Conservation (phyloP, 768 basidiomycete species). For the Mycena pura region DNA sequence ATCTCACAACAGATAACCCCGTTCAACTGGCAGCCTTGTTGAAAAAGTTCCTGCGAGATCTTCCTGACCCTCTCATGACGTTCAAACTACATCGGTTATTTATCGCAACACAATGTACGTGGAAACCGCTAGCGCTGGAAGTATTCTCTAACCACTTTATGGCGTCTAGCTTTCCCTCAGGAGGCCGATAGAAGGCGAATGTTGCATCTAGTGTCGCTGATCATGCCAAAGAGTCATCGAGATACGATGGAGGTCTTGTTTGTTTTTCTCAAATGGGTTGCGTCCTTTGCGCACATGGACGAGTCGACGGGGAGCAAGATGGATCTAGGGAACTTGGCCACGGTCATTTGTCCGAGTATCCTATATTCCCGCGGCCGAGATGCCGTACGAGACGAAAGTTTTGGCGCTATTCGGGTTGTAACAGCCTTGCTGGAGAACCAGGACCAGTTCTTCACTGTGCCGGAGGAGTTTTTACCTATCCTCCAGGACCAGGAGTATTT, state of each 20-base stretch:
- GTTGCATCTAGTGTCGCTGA: constrained; percentile 83
- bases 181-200: constrained; percentile 82
- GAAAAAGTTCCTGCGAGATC: constrained; percentile 95
- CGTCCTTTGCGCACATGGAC: constrained; percentile 97
- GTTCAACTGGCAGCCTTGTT: constrained; percentile 96
- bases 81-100: constrained; percentile 91
- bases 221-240: constrained; percentile 92
- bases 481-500: constrained; percentile 94
- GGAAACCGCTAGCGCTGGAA: background rate
- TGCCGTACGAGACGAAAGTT: constrained; percentile 91
- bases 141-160: constrained; percentile 9
- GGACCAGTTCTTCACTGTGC: constrained; percentile 96
- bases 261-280: constrained; percentile 99
- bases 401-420: constrained; percentile 85
- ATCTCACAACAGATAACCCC: constrained; percentile 92
- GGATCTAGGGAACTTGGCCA: constrained; percentile 95
- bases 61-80: constrained; percentile 96
- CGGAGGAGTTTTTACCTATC: constrained; percentile 85
- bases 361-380: constrained; percentile 88
- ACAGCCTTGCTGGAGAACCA: constrained; percentile 89
- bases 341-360: constrained; percentile 98
- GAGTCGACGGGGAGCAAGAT: constrained; percentile 98
- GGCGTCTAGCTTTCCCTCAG: constrained; percentile 72
- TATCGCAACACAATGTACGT: constrained; percentile 87
- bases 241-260: constrained; percentile 98